These are phyloP conservation scores for Saccharomycodes ludwigii DNA, from an alignment of 805 yeast species.

Conservation along the genomic window DNA sequence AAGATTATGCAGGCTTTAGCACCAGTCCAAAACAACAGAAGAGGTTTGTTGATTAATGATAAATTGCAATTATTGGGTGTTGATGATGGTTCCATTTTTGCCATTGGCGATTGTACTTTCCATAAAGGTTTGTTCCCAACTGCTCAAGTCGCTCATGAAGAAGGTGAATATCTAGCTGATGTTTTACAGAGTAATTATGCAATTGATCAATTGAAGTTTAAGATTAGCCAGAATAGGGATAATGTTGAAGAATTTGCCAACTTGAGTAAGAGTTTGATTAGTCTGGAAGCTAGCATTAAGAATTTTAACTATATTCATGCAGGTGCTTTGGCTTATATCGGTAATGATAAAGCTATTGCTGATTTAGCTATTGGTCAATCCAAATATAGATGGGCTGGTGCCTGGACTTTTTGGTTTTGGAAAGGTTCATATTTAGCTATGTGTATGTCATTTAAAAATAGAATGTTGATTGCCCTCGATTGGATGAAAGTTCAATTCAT, in stretches of 20 bases:
- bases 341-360: slow-evolving; percentile 88
- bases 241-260: slow-evolving; percentile 26
- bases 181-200: slow-evolving; percentile 55
- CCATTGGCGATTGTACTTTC: slow-evolving; percentile 90
- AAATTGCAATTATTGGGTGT: slow-evolving; percentile 74
- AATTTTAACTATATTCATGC: slow-evolving; percentile 76
- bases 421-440: slow-evolving; percentile 85
- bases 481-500: slow-evolving; percentile 82
- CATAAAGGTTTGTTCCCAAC: slow-evolving; percentile 85
- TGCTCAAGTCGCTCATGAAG: slow-evolving; percentile 95
- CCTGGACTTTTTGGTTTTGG: slow-evolving; percentile 80
- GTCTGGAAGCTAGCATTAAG: slow-evolving; percentile 30
- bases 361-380: slow-evolving; percentile 71
- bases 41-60: slow-evolving; percentile 83
- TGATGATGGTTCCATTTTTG: slow-evolving; percentile 60
- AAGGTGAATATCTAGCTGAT: slow-evolving; percentile 70
- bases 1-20: slow-evolving; percentile 57
- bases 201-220: slow-evolving; percentile 44
- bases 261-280: slow-evolving; percentile 33
- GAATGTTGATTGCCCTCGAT: slow-evolving; percentile 72
- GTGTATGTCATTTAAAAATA: slow-evolving; percentile 84
- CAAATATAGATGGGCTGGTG: slow-evolving; percentile 72
- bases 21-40: slow-evolving; percentile 71
- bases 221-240: slow-evolving; percentile 20
- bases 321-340: slow-evolving; percentile 92